Evolutionary conservation across 768 basidiomycete genomes (phyloP).

Genomic region (Boletellus sp.): DNA sequence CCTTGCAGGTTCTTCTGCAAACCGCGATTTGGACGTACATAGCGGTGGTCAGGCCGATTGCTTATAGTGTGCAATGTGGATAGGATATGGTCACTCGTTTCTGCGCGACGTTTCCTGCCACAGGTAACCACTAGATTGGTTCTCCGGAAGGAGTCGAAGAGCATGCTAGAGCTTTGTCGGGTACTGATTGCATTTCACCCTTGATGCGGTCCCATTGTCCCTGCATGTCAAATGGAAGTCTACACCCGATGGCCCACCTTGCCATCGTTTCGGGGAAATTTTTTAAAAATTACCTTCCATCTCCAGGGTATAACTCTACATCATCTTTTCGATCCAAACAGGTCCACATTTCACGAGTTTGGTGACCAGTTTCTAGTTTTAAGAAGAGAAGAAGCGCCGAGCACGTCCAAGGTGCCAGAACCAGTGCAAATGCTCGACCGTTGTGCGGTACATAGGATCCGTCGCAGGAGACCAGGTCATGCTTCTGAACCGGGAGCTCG

Average conservation of each 20-base stretch:
- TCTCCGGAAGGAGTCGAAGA: background rate
- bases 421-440: background rate
- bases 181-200: background rate
- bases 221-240: background rate
- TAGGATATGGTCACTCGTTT: background rate
- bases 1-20: background rate
- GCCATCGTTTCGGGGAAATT: no score
- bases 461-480: background rate
- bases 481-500: background rate
- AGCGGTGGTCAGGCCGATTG: background rate
- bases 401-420: background rate
- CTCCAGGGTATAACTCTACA: background rate
- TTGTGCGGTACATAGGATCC: background rate
- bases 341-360: background rate
- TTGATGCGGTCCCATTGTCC: background rate
- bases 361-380: no score
- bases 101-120: background rate
- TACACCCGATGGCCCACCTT: background rate
- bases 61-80: background rate
- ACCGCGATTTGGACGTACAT: background rate
- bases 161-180: background rate
- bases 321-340: no score
- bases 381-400: background rate
- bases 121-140: background rate
- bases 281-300: background rate